Evolutionary conservation across 2,329 filamentous ascomycete genomes (phyloP).

Genomic region (Apiospora aurea): DNA sequence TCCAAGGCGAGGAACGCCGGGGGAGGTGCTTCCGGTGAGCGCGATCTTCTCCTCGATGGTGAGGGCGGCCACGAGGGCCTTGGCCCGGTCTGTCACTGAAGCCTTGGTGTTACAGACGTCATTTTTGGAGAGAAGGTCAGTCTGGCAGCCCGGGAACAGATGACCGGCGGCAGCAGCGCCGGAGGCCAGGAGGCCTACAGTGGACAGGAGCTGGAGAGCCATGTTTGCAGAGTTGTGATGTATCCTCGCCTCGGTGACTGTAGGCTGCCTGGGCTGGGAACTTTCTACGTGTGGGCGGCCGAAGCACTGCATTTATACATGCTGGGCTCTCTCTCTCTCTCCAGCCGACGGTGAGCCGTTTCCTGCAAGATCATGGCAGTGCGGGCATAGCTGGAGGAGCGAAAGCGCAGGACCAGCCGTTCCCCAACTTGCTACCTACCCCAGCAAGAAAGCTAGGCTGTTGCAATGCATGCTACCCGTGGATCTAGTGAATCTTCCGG

Average conservation of each 20-base stretch:
- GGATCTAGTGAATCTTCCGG: constrained; percentile 1
- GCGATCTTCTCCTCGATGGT: constrained; percentile 36
- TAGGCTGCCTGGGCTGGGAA: neutral
- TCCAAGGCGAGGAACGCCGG: constrained; percentile 63
- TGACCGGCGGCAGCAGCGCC: constrained; percentile 35
- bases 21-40: constrained; percentile 40
- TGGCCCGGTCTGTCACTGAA: constrained; percentile 32
- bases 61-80: constrained; percentile 35
- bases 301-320: neutral
- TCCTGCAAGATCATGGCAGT: neutral
- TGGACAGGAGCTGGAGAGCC: constrained; percentile 30
- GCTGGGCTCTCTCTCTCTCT: constrained; percentile 4
- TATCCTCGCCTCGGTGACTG: neutral
- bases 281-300: neutral
- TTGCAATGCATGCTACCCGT: constrained; percentile 6
- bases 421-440: neutral
- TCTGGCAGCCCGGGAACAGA: constrained; percentile 35
- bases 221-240: constrained; percentile 25
- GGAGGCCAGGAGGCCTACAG: constrained; percentile 32
- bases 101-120: constrained; percentile 35
- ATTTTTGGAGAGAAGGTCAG: constrained; percentile 34
- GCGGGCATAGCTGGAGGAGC: neutral
- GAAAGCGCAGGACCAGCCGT: neutral
- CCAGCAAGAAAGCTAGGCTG: neutral
- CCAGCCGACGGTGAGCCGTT: constrained; percentile 11